A percentile compares a stretch with the other conserved stretches of the same genome.
phyloP scores from a whole-genome alignment of 108 stramenopile genomes.

The Cyclotella sp. region DNA sequence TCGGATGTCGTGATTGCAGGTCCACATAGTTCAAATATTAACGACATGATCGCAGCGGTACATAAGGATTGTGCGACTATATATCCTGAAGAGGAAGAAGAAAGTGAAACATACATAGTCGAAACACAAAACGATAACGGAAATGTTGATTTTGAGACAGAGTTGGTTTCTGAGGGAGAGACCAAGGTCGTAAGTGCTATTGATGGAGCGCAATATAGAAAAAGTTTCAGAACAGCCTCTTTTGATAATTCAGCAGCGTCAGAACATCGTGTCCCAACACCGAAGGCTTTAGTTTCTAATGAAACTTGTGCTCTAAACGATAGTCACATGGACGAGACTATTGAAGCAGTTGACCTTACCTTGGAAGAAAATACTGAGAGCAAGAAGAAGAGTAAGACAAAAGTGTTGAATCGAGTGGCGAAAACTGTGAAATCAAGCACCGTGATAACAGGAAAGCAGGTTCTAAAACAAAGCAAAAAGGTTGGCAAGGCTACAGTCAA shows the following conservation, averaged over 20 bases:
- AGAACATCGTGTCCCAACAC: not conserved
- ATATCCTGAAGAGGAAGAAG: conserved; percentile 23
- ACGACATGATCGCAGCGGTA: conserved; percentile 3
- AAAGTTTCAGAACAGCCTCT: not conserved
- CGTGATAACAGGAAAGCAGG: conserved; percentile 60
- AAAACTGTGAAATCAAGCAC: conserved; percentile 57
- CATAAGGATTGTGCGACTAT: not conserved
- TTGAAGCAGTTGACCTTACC: not conserved
- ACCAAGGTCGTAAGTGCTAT: not conserved
- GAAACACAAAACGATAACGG: not conserved
- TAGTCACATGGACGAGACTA: not conserved
- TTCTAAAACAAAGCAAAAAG: conserved; percentile 57
- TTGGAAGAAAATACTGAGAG: not conserved
- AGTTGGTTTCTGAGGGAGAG: not conserved
- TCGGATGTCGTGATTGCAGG: conserved; percentile 30
- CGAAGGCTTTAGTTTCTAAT: not conserved
- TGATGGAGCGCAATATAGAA: not conserved
- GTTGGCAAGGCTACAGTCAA: conserved; percentile 63
- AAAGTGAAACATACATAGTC: not conserved
- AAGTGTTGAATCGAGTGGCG: conserved; percentile 55
- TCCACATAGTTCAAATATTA: conserved; percentile 15
- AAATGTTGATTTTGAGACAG: not conserved
- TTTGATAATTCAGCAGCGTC: not conserved
- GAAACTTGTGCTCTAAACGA: not conserved
- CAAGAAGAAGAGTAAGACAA: conserved; percentile 41